Evolutionary conservation across 1,139 yeast genomes (phyloP).

Genomic region (Protomyces inouyei): DNA sequence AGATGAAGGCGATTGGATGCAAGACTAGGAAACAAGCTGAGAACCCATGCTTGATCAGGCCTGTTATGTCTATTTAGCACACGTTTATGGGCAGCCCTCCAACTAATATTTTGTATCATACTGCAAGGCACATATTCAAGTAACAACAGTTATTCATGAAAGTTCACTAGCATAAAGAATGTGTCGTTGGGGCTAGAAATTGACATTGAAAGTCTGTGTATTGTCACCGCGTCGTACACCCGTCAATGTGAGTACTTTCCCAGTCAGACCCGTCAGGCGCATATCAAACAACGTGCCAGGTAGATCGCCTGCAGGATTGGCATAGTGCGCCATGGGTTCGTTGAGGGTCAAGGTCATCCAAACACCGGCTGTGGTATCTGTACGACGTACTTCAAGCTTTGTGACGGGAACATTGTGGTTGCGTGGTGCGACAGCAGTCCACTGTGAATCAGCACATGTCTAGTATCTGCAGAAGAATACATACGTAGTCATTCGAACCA

Average conservation of each 20-base stretch:
- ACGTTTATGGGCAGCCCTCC: not conserved
- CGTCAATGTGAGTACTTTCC: not conserved
- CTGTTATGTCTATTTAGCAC: conserved; percentile 19
- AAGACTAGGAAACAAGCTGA: conserved; percentile 10
- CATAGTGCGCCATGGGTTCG: not conserved
- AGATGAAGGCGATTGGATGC: conserved; percentile 21
- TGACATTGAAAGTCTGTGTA: not conserved
- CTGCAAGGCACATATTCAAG: not conserved
- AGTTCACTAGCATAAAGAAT: not conserved
- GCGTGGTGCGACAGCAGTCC: not conserved
- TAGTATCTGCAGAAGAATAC: not conserved
- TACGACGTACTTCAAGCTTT: not conserved
- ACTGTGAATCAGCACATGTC: not conserved
- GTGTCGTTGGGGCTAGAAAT: not conserved
- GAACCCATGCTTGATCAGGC: conserved; percentile 23
- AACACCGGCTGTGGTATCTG: not conserved
- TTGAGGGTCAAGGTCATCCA: not conserved
- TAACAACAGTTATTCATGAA: not conserved
- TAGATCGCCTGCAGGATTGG: not conserved
- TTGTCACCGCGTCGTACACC: not conserved
- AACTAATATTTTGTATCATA: not conserved
- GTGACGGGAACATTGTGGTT: not conserved
- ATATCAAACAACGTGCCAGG: not conserved
- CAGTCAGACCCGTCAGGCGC: not conserved
- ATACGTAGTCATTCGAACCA: not conserved